Evolutionary conservation across 176 grass and related monocot genomes (phyloP).

Genomic region (Triticum turgidum): DNA sequence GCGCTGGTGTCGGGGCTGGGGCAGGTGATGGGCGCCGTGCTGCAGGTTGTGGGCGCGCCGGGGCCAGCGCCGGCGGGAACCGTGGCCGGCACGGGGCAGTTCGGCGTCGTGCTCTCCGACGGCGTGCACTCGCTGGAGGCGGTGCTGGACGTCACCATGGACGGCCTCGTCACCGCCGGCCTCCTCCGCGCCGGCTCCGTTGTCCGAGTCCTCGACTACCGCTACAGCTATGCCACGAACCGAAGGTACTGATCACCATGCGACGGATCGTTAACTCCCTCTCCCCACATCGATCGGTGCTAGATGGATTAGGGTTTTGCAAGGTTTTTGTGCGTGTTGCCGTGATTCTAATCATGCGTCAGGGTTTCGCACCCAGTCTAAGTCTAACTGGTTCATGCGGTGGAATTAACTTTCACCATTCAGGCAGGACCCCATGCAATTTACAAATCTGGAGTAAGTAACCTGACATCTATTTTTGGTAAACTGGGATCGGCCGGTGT

Average conservation of each 20-base stretch:
- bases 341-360: no score
- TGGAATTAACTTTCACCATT: no score
- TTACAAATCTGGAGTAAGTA: no score
- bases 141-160: constrained; percentile 65
- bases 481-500: no score
- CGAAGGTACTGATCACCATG: constrained; percentile 23
- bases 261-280: neutral
- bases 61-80: neutral
- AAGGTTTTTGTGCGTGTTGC: no score
- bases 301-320: neutral
- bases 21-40: constrained; percentile 35
- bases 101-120: constrained; percentile 77
- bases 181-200: constrained; percentile 42
- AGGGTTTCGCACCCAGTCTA: no score
- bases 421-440: no score
- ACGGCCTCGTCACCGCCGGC: constrained; percentile 30
- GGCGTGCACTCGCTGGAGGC: constrained; percentile 67
- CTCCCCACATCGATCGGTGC: neutral
- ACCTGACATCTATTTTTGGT: no score
- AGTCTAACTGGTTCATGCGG: no score
- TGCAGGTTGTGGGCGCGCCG: constrained; percentile 61
- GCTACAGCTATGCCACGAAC: constrained; percentile 59
- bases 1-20: constrained; percentile 27
- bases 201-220: constrained; percentile 65
- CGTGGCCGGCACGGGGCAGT: constrained; percentile 36